Percentiles rank a stretch among this genome's conserved stretches.
Evolutionary conservation across 2,329 filamentous ascomycete species (phyloP).

Genomic region (Bipolaris gigantea): DNA sequence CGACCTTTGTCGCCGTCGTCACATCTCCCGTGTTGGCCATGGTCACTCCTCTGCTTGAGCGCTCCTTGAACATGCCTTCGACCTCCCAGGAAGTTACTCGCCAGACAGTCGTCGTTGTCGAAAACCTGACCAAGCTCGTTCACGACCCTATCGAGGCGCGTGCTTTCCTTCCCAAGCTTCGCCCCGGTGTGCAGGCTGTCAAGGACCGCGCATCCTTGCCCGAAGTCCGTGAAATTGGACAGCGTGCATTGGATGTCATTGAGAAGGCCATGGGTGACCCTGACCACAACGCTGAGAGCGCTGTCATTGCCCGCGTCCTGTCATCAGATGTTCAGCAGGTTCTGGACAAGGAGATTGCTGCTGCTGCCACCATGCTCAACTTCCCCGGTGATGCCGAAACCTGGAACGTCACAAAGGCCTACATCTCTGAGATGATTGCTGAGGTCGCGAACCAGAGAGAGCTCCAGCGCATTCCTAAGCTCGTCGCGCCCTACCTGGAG

Average conservation of each 20-base stretch:
- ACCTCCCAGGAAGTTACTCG: slow-evolving; percentile 93
- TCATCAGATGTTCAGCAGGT: slow-evolving; percentile 73
- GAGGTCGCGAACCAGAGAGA: slow-evolving; percentile 86
- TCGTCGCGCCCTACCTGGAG: slow-evolving; percentile 74
- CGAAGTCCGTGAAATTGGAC: slow-evolving; percentile 88
- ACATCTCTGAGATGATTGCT: slow-evolving; percentile 80
- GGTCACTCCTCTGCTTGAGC: slow-evolving; percentile 90
- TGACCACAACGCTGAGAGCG: slow-evolving; percentile 57
- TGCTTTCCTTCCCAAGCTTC: slow-evolving; percentile 91
- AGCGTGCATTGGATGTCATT: slow-evolving; percentile 81
- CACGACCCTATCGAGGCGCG: slow-evolving; percentile 94
- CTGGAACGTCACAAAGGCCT: slow-evolving; percentile 69
- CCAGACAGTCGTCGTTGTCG: slow-evolving; percentile 93
- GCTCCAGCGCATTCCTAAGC: slow-evolving; percentile 68
- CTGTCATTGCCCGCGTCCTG: slow-evolving; percentile 65
- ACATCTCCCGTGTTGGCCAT: slow-evolving; percentile 94
- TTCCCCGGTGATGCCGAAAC: slow-evolving; percentile 63
- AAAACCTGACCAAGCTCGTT: slow-evolving; percentile 97
- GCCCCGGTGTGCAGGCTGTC: slow-evolving; percentile 89
- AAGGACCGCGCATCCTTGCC: slow-evolving; percentile 86
- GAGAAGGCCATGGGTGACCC: slow-evolving; percentile 80
- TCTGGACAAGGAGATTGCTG: slow-evolving; percentile 75
- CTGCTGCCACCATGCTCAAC: slow-evolving; percentile 63
- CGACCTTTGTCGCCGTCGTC: slow-evolving; percentile 96
- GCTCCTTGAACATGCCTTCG: slow-evolving; percentile 85